A percentile compares a stretch with the other conserved stretches of the same genome.
Evolutionary conservation across 2,329 filamentous ascomycete species (phyloP).

Genomic region (Domatiomyces catenatus): DNA sequence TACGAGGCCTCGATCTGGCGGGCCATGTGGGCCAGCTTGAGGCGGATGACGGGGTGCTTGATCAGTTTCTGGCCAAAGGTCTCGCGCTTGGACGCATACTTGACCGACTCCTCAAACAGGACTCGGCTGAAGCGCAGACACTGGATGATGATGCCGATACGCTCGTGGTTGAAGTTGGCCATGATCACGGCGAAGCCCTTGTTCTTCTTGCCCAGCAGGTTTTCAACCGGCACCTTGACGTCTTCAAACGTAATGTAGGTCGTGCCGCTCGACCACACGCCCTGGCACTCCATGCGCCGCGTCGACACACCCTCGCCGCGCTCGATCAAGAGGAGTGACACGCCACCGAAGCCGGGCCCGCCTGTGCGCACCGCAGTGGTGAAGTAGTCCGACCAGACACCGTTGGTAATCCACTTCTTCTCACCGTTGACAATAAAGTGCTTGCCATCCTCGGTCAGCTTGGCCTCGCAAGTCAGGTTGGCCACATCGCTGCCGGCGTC

Average conservation of each 20-base stretch:
- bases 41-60: conserved; percentile 89
- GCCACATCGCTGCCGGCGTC: conserved; percentile 92
- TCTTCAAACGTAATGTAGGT: conserved; percentile 98
- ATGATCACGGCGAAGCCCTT: conserved; percentile 98
- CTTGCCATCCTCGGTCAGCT: conserved; percentile 87
- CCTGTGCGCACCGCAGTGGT: conserved; percentile 90
- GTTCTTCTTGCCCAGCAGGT: conserved; percentile 94
- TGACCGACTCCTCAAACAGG: conserved; percentile 90
- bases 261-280: conserved; percentile 87
- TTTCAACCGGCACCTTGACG: conserved; percentile 98
- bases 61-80: conserved; percentile 96
- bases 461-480: conserved; percentile 88
- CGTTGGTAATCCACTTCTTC: conserved; percentile 99
- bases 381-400: conserved; percentile 93
- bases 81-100: conserved; percentile 91
- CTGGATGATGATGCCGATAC: conserved; percentile 97
- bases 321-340: conserved; percentile 85
- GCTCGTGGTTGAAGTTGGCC: conserved; percentile 98
- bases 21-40: conserved; percentile 97
- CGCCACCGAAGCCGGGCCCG: conserved; percentile 76
- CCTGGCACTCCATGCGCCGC: conserved; percentile 94
- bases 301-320: conserved; percentile 78
- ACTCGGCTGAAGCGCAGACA: conserved; percentile 88
- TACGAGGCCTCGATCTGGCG: conserved; percentile 95
- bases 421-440: conserved; percentile 99